phyloP scores from a whole-genome alignment of 805 yeast genomes.

The Ogataea pilisensis region DNA sequence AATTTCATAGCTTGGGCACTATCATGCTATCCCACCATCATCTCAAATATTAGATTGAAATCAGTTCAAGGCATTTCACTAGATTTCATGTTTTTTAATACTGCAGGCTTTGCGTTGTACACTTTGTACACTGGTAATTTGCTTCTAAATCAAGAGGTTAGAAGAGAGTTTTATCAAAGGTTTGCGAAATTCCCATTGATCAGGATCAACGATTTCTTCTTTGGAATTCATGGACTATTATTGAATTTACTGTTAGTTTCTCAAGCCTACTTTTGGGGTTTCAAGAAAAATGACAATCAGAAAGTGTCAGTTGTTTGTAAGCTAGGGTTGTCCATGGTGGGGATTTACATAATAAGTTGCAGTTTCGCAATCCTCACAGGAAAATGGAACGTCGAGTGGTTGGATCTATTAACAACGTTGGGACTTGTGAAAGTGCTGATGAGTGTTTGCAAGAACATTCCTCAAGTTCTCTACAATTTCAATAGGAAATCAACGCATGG shows the following conservation, averaged over 20 bases:
- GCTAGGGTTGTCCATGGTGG: slow-evolving; percentile 13
- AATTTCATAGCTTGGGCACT: slow-evolving; percentile 30
- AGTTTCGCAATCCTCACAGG: slow-evolving; percentile 11
- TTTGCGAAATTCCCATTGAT: slow-evolving; percentile 28
- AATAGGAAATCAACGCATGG: slow-evolving; percentile 34
- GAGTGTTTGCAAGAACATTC: slow-evolving; percentile 35
- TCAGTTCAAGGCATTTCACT: slow-evolving; percentile 34
- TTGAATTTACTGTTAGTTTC: slow-evolving; percentile 26
- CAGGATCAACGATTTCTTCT: slow-evolving; percentile 29
- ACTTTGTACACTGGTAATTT: slow-evolving; percentile 26
- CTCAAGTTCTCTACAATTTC: slow-evolving; percentile 32
- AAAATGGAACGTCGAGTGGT: slow-evolving; percentile 26
- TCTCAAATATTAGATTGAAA: slow-evolving; percentile 28
- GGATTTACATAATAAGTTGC: slow-evolving; percentile 9
- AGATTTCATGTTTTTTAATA: slow-evolving; percentile 33
- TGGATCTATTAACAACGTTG: slow-evolving; percentile 29
- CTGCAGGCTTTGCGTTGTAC: slow-evolving; percentile 30
- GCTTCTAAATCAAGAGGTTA: slow-evolving; percentile 18
- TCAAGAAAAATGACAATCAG: slow-evolving; percentile 32
- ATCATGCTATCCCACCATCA: slow-evolving; percentile 30
- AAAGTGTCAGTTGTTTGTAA: slow-evolving; percentile 21
- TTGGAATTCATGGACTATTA: slow-evolving; percentile 28
- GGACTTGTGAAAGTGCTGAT: slow-evolving; percentile 31
- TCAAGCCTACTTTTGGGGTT: slow-evolving; percentile 33
- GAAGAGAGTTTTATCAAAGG: slow-evolving; percentile 27